Base-by-base conservation (phyloP, 805 yeast species). In the Grigorovia humatica region DNA sequence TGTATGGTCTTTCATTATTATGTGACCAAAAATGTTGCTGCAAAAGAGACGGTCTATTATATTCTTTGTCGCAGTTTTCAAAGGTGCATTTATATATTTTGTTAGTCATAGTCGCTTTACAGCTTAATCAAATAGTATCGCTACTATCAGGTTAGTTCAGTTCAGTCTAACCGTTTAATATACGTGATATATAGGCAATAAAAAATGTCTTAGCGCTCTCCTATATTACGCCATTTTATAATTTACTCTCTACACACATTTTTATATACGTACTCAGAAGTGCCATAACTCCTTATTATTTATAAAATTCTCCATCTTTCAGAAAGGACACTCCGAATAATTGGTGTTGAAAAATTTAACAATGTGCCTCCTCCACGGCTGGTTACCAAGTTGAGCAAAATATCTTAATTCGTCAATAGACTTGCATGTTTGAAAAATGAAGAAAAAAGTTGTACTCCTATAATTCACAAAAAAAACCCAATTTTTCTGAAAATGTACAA, bases 1-100 rank as follows among this genome's bases (percentile, higher is more conserved):
- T 66, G 61, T 78, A 89, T 0, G 96, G 96, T 53, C 95, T 75
- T 56, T 85, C 91, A 55, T 80, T 78, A 4, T 88, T 79, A 66
- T 89, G 97, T 1, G 89, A 74, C 57, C 89, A 74, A 64, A 75
- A 70, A 67, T 89, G 96, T 59, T 83, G 85, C 54, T 76, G 78
- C 47, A 82, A 66, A 12, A 81, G 64, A 2, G 82, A 75, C 0
- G 87, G 86, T 49, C 79, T 69, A 13, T 74, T 62, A 55, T 80
- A 82, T 0, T 79, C 75, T 60, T 80, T 81, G 18, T 61, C 70
- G 55, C 87, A 82, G 1, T 70, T 75, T 3, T 64, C 70, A 48
- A 61, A 62, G 11, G 66, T 63, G 60, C 86, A 82, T 8, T 58
- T 52, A 59, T 78, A 75, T 47, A 58, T 68, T 60, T 79, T 80